A percentile compares a stretch with the other conserved stretches of the same genome.
These are phyloP conservation scores for Syzygium aqueum DNA, from an alignment of 345 rosid genomes.

Conservation along the genomic window DNA sequence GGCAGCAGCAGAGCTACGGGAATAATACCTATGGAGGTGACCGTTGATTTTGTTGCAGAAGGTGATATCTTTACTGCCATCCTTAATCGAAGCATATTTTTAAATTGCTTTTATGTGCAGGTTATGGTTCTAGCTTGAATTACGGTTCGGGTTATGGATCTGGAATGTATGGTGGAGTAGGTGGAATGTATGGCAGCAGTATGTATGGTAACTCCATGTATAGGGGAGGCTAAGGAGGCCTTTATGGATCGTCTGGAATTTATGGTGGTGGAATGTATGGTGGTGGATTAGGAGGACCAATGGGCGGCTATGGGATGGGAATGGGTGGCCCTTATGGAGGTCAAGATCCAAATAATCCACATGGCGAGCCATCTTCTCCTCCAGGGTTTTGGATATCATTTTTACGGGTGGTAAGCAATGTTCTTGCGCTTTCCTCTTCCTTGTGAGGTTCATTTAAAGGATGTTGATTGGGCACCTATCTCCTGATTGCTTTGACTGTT, in stretches of 20 bases:
- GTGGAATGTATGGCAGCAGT: slow-evolving; percentile 50
- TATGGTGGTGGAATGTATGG: slow-evolving; percentile 24
- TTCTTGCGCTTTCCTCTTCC: too few species aligned
- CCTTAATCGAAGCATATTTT: not conserved
- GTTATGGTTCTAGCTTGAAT: slow-evolving; percentile 55
- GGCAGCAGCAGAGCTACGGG: slow-evolving; percentile 80
- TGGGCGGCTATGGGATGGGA: not conserved
- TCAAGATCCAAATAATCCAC: too few species aligned
- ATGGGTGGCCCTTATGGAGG: too few species aligned
- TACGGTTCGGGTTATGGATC: slow-evolving; percentile 65
- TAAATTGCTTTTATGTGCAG: slow-evolving; percentile 24
- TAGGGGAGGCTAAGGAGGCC: slow-evolving; percentile 80
- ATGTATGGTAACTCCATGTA: slow-evolving; percentile 64
- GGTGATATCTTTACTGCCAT: not conserved
- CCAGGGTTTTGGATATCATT: too few species aligned
- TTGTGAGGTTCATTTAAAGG: too few species aligned
- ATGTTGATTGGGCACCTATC: too few species aligned
- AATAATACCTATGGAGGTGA: slow-evolving; percentile 41
- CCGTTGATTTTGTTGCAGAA: not conserved
- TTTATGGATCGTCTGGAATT: slow-evolving; percentile 1
- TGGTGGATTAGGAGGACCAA: slow-evolving; percentile 21
- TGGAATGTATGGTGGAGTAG: slow-evolving; percentile 43
- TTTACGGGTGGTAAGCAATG: too few species aligned
- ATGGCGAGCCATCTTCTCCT: too few species aligned
- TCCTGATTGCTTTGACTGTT: too few species aligned